These are phyloP conservation scores for Chaetomidium leptoderma DNA, from an alignment of 495 filamentous ascomycete genomes.

Conservation along the genomic window DNA sequence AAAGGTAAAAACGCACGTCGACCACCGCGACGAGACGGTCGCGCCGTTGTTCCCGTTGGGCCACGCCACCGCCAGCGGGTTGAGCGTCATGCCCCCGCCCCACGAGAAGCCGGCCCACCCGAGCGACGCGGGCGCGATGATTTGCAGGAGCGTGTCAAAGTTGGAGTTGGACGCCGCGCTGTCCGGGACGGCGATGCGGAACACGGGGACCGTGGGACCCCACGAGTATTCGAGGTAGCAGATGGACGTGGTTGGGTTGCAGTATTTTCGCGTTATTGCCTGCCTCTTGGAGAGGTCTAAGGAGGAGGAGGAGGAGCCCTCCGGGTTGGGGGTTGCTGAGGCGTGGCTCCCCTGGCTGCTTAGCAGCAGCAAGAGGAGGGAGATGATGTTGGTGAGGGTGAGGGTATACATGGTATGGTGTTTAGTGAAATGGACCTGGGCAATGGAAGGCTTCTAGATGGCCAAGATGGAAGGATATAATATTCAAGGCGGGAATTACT, in stretches of 20 bases:
- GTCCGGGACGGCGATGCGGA: conserved; percentile 5
- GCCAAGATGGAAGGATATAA: conserved; percentile 5
- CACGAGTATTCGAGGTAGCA: conserved; percentile 8
- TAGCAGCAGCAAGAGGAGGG: conserved; percentile 1
- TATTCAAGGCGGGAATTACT: not conserved
- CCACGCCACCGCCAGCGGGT: conserved; percentile 11
- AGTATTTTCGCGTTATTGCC: not conserved
- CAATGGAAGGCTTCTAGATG: not conserved
- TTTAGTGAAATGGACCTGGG: not conserved
- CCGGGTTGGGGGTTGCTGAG: not conserved
- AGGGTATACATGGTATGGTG: not conserved
- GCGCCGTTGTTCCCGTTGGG: conserved; percentile 4
- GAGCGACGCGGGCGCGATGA: not conserved
- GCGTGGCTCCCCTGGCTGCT: not conserved
- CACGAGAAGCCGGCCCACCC: conserved; percentile 1
- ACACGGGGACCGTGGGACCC: not conserved
- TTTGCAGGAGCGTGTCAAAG: conserved; percentile 5
- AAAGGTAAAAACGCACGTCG: not conserved
- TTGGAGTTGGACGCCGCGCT: not conserved
- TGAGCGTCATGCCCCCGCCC: conserved; percentile 9
- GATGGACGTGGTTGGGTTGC: not conserved
- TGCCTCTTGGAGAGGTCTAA: not conserved
- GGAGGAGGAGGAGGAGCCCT: too few relatives aligned
- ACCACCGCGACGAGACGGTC: conserved; percentile 4
- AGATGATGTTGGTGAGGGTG: not conserved